phyloP scores from a whole-genome alignment of 148 eudicot genomes.

The Nepenthes gracilis region DNA sequence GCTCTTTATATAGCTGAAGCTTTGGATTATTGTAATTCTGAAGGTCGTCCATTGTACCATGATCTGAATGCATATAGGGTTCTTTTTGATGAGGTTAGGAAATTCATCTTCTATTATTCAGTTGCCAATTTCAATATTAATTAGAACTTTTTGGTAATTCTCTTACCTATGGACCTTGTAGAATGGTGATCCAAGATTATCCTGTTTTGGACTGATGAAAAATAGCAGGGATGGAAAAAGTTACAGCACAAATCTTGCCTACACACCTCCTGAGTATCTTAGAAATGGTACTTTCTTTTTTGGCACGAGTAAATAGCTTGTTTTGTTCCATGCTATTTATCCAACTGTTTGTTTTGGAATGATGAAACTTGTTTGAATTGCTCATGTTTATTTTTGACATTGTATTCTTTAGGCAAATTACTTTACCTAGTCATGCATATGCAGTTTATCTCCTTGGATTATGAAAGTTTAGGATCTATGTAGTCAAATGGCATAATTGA shows the following conservation, averaged over 20 bases:
- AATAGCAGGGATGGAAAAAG: conserved; percentile 13
- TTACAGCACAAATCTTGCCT: conserved; percentile 14
- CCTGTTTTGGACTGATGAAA: conserved; percentile 12
- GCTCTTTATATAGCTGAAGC: conserved; percentile 11
- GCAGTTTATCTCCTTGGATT: too few species aligned
- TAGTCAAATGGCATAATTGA: too few species aligned
- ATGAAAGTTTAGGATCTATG: too few species aligned
- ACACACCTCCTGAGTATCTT: conserved; percentile 14
- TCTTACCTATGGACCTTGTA: neutral
- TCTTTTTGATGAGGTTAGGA: conserved; percentile 10
- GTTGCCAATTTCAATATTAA: neutral
- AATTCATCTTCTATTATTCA: neutral
- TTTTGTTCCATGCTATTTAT: too few species aligned
- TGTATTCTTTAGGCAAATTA: too few species aligned
- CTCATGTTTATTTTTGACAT: too few species aligned
- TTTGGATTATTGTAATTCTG: conserved; percentile 10
- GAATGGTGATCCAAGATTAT: conserved; percentile 13
- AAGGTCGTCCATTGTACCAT: conserved; percentile 11
- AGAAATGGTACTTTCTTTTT: conserved; percentile 7
- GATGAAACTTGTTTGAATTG: too few species aligned
- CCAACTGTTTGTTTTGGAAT: too few species aligned
- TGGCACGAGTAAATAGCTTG: too few species aligned
- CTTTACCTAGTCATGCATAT: too few species aligned
- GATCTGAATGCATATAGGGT: conserved; percentile 13
- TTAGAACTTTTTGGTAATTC: neutral